phyloP scores from a whole-genome alignment of 257 asterid species.

The Fraxinus anomala region DNA sequence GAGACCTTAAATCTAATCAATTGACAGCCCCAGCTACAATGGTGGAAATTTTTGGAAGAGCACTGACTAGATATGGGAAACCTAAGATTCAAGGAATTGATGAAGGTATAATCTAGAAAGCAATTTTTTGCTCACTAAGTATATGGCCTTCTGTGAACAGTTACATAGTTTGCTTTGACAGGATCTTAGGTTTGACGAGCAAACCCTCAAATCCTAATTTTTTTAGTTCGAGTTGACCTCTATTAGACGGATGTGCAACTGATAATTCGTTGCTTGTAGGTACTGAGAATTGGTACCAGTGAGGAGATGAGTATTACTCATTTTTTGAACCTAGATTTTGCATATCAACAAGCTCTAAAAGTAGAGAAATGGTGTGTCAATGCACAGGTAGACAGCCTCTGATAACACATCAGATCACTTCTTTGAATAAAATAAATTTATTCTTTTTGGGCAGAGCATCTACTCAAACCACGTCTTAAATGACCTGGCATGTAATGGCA shows the following conservation, averaged over 20 bases:
- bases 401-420: neutral
- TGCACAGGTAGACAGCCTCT: neutral
- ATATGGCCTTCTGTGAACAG: neutral
- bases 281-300: neutral
- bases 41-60: neutral
- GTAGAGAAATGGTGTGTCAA: neutral
- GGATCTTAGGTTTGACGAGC: neutral
- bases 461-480: neutral
- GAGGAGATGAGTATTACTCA: neutral
- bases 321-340: neutral
- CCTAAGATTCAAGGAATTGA: neutral
- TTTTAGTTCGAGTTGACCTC: neutral
- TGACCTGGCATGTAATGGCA: neutral
- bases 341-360: neutral
- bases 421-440: neutral
- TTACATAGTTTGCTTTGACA: neutral
- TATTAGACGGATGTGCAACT: neutral
- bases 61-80: neutral
- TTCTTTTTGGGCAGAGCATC: neutral
- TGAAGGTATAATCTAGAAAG: neutral
- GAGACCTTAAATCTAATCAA: too few species aligned
- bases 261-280: neutral
- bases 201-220: neutral
- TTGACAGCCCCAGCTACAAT: neutral
- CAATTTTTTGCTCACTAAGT: neutral